Percentiles rank a stretch among this genome's conserved stretches.
phyloP scores from a whole-genome alignment of 2,329 filamentous ascomycete genomes.

The Hypoxylon sp. region DNA sequence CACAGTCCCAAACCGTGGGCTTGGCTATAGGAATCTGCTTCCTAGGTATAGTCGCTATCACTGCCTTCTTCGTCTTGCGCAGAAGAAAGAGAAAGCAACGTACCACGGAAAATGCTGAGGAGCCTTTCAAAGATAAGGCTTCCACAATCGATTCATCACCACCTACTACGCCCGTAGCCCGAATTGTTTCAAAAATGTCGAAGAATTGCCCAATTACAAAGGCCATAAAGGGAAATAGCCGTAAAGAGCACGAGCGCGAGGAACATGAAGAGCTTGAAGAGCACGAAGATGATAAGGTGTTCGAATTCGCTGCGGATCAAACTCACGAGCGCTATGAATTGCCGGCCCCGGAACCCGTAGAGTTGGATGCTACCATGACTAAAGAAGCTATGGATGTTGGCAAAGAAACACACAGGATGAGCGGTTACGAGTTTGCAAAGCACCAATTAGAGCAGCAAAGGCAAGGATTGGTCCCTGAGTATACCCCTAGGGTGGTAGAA shows the following conservation, averaged over 20 bases:
- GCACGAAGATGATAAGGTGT: conserved; percentile 50
- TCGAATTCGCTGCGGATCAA: conserved; percentile 60
- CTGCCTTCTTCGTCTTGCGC: conserved; percentile 55
- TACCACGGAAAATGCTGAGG: conserved; percentile 45
- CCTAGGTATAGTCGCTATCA: conserved; percentile 53
- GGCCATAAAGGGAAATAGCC: conserved; percentile 46
- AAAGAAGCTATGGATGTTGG: conserved; percentile 60
- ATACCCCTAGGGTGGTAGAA: conserved; percentile 59
- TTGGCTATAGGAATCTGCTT: conserved; percentile 62
- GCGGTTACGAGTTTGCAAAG: conserved; percentile 66
- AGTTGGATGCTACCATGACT: conserved; percentile 64
- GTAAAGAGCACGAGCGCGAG: conserved; percentile 22
- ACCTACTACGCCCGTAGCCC: conserved; percentile 56
- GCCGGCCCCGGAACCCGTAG: conserved; percentile 64
- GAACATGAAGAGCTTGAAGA: conserved; percentile 37
- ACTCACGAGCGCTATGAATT: conserved; percentile 69
- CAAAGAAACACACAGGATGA: conserved; percentile 59
- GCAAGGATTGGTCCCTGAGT: conserved; percentile 65
- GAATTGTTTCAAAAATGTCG: conserved; percentile 62
- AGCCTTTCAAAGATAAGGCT: conserved; percentile 58
- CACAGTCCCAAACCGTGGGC: conserved; percentile 61
- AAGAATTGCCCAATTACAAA: conserved; percentile 55
- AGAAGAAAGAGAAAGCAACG: conserved; percentile 52
- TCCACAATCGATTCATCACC: conserved; percentile 56
- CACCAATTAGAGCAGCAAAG: conserved; percentile 67